These are phyloP conservation scores for Pestalotiopsis sp. DNA, from an alignment of 2,329 filamentous ascomycete species.

Conservation along the genomic window DNA sequence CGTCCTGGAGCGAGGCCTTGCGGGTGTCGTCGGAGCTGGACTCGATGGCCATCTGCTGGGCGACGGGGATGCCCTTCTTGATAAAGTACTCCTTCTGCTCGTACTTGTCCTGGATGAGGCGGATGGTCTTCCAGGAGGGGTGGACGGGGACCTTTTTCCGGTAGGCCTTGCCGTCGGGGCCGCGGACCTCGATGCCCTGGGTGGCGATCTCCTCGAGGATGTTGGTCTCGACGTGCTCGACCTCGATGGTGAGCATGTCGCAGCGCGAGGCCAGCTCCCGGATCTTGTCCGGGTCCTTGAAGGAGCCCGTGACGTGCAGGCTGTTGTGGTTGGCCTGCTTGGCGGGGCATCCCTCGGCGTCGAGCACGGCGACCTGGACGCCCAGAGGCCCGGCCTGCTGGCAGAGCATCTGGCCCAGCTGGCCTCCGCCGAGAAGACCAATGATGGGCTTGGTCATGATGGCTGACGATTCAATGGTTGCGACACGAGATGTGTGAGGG, in stretches of 20 bases:
- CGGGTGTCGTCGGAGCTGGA: conserved; percentile 47
- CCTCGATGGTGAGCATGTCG: conserved; percentile 89
- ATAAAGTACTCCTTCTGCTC: conserved; percentile 82
- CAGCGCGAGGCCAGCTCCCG: conserved; percentile 74
- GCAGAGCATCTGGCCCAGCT: conserved; percentile 90
- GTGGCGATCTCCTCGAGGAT: conserved; percentile 82
- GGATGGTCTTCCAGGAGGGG: conserved; percentile 83
- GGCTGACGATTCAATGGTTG: neutral
- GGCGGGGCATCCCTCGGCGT: conserved; percentile 75
- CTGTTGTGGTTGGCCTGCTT: conserved; percentile 81
- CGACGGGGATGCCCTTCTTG: conserved; percentile 70
- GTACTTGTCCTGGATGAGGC: conserved; percentile 93
- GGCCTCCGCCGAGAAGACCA: conserved; percentile 47
- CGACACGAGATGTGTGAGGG: neutral
- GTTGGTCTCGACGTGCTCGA: conserved; percentile 92
- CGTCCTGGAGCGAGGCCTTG: conserved; percentile 62
- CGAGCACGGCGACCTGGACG: conserved; percentile 78
- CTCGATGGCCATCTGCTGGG: conserved; percentile 68
- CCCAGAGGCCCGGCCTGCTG: conserved; percentile 79
- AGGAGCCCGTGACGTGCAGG: conserved; percentile 81
- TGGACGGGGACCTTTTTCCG: conserved; percentile 64
- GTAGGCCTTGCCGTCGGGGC: conserved; percentile 36
- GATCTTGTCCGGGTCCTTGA: conserved; percentile 81
- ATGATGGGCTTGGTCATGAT: conserved; percentile 7
- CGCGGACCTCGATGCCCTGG: conserved; percentile 57